Base-by-base conservation (phyloP, 257 asterid species). In the Jacaranda copaia region DNA sequence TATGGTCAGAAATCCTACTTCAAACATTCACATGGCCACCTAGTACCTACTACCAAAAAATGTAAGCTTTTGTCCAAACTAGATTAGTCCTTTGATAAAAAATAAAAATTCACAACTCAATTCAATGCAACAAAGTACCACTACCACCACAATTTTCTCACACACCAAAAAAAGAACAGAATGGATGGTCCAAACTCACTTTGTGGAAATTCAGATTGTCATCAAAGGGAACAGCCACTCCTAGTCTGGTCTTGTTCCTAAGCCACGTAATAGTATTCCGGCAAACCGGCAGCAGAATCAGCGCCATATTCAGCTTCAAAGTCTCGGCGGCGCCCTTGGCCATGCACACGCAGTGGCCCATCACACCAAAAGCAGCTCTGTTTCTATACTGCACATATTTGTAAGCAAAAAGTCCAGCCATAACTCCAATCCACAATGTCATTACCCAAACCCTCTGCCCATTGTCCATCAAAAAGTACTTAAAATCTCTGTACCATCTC, bases 241-340 rank as follows among this genome's bases (percentile, higher is more conserved):
- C 98, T 0, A 93, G 38, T 40, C 60, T 81, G 6, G 98, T 91
- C 83, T 81, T 87, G 85, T 88, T 93, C 58, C 98, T 81, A 14
- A 93, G 94, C 98, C 98, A 93, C 0, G 98, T 93, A 25, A 93
- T 88, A 20, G 96, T 93, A 73, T 93, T 93, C 64, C 98, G 84
- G 68, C 96, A 93, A 53, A 93, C 92, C 4, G 98, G 98, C 4
- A 93, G 64, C 78, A 93, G 77, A 63, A 91, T 87, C 56, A 93
- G 15, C 13, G 98, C 97, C 98, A 93, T 93, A 85, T 93, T 93
- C 20, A 93, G 83, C 96, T 93, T 93, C 61, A 91, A 78, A n/a
- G 92, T 93, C 87, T 93, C 96, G 4, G 98, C 97, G 0, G 93
- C 98, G 0, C 98, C 98, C 68, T 93, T 93, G 4, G 98, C 98